Base-by-base conservation (phyloP, 371 early-diverging fungal genomes). In the Mucor saturninus region DNA sequence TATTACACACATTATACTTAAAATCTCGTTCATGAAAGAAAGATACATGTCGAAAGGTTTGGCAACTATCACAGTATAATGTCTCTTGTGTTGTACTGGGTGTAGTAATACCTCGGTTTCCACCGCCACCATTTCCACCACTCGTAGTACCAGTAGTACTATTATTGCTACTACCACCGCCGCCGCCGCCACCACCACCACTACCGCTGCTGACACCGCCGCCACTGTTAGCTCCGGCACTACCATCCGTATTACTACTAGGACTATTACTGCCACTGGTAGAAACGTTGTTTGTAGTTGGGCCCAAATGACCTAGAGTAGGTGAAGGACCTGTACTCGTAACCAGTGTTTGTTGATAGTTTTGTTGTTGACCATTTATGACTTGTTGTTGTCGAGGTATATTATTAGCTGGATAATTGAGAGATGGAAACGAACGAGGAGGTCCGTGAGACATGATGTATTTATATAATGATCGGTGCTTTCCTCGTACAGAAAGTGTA, bases 11-110 rank as follows among this genome's bases (percentile, higher is more conserved):
- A 45, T 59, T 67, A 45, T 67, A 67, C 26, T 67, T 71, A 32
- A 49, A 54, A 5, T 61, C 67, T 10, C 58, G 59, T 29, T 71
- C 67, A 37, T 61, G 15, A 40, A 64, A 67, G 14, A 64, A 64
- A 3, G 49, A 39, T 4, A 67, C 39, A 43, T 63, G 57, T 9
- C 67, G 60, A 58, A 71, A 61, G 7, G 72, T 64, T 38, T 67
- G 72, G 39, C 72, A 71, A 58, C 61, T 64, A 53, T 71, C 72
- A 45, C 72, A 71, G 40, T 71, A 67, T 5, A 65, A 15, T 3
- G 54, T 65, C 43, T 69, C 62, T 38, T 58, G 57, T 8, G 56
- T 43, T 57, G 38, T 32, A 28, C 39, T 54, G 56, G 46, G 28
- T 10, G 63, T 54, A 5, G 32, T 26, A 30, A 52, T 59, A 53